Conservation (phyloP, 2,329 filamentous ascomycete genomes). For the Pestalotiopsis sp. region DNA sequence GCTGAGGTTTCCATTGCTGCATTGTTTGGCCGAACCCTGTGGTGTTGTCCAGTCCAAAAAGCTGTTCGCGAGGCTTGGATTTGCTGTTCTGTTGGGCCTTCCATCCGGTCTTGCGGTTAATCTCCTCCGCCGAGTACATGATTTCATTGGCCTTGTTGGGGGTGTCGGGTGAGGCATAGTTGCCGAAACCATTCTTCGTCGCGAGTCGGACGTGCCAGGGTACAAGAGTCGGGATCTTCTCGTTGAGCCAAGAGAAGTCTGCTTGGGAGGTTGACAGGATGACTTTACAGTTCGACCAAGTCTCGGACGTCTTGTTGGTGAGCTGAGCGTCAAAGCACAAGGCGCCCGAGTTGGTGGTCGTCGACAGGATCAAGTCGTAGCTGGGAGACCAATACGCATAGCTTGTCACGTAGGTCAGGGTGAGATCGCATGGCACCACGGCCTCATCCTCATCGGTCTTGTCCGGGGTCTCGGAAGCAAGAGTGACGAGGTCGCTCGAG, state of each 20-base stretch:
- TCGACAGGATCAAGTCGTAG: constrained; percentile 66
- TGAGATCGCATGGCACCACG: constrained; percentile 44
- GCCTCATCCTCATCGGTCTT: constrained; percentile 18
- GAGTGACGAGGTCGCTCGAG: constrained; percentile 53
- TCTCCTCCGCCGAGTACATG: constrained; percentile 43
- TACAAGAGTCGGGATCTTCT: constrained; percentile 55
- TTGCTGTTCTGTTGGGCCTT: constrained; percentile 31
- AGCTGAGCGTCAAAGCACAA: constrained; percentile 67
- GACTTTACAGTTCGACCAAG: constrained; percentile 63
- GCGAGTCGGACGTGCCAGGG: constrained; percentile 60
- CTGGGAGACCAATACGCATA: constrained; percentile 62
- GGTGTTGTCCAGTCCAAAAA: constrained; percentile 24
- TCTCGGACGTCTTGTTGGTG: constrained; percentile 65
- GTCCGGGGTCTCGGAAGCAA: constrained; percentile 34
- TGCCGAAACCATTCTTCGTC: constrained; percentile 24
- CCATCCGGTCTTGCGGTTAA: constrained; percentile 13
- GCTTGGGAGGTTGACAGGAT: constrained; percentile 67
- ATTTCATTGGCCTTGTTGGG: constrained; percentile 27
- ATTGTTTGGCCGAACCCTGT: background rate
- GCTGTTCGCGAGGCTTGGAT: constrained; percentile 29
- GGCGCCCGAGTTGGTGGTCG: constrained; percentile 51
- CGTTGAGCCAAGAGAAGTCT: constrained; percentile 56
- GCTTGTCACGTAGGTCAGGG: constrained; percentile 62
- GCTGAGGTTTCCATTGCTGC: background rate
- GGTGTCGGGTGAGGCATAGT: background rate